These are phyloP conservation scores for Zygosaccharomyces bailii DNA, from an alignment of 805 yeast species.

Conservation along the genomic window DNA sequence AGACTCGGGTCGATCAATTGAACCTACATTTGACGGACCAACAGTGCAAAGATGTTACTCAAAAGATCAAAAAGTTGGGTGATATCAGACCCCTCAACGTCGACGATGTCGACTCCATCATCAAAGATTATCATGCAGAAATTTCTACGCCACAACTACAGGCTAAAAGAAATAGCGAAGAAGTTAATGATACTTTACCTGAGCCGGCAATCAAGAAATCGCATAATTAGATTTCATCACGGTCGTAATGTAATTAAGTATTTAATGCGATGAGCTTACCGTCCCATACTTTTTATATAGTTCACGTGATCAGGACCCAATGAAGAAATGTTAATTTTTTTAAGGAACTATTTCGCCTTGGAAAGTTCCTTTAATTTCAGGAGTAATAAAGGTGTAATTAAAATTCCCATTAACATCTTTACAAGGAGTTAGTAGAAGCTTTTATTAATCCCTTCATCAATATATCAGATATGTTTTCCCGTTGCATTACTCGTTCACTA, in stretches of 20 bases:
- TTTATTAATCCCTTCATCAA: background rate
- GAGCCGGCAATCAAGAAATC: slow-evolving; percentile 37
- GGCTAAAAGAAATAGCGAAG: slow-evolving; percentile 28
- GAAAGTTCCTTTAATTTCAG: slow-evolving; percentile 1
- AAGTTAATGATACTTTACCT: slow-evolving; percentile 22
- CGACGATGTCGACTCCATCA: slow-evolving; percentile 96
- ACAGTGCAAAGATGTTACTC: slow-evolving; percentile 92
- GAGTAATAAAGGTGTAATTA: background rate
- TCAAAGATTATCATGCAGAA: slow-evolving; percentile 87
- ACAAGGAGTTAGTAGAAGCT: too few relatives aligned
- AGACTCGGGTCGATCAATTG: slow-evolving; percentile 95
- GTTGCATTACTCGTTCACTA: slow-evolving; percentile 31
- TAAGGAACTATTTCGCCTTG: background rate
- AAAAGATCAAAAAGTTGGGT: slow-evolving; percentile 88
- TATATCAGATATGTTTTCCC: slow-evolving; percentile 22
- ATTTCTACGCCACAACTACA: slow-evolving; percentile 50
- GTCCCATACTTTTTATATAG: background rate
- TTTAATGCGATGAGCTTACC: background rate
- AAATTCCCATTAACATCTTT: too few relatives aligned
- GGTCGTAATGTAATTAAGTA: background rate
- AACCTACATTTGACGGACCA: slow-evolving; percentile 85
- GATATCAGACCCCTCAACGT: slow-evolving; percentile 91
- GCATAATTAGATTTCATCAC: slow-evolving; percentile 13
- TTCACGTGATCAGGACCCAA: slow-evolving; percentile 10
- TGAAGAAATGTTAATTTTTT: slow-evolving; percentile 1